These are phyloP conservation scores for Helianthus annuus DNA, from an alignment of 129 eudicot species.

Conservation along the genomic window HanXRQr2.0-SUNRISE NC_035449.2:1893033-1893532, in stretches of 20 bases:
- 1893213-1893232: not conserved
- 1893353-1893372: slow-evolving; percentile 87
- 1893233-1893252: not conserved
- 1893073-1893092: slow-evolving; percentile 71
- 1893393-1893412: not conserved
- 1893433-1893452: not conserved
- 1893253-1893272: not conserved
- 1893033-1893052: slow-evolving; percentile 72
- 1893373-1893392: slow-evolving; percentile 40
- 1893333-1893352: slow-evolving; percentile 93
- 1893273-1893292: not conserved
- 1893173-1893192: slow-evolving; percentile 90
- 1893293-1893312: slow-evolving; percentile 41
- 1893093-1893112: slow-evolving; percentile 85
- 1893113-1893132: slow-evolving; percentile 68
- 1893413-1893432: not conserved
- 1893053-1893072: slow-evolving; percentile 80
- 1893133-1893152: slow-evolving; percentile 83
- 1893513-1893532: slow-evolving; percentile 76
- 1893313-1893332: slow-evolving; percentile 85
- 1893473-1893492: slow-evolving; percentile 88
- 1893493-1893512: slow-evolving; percentile 89
- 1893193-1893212: slow-evolving; percentile 84
- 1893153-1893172: slow-evolving; percentile 72
- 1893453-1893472: slow-evolving; percentile 55